Conservation (phyloP, 495 filamentous ascomycete species). For the Hapsidospora chrysogenum region DNA sequence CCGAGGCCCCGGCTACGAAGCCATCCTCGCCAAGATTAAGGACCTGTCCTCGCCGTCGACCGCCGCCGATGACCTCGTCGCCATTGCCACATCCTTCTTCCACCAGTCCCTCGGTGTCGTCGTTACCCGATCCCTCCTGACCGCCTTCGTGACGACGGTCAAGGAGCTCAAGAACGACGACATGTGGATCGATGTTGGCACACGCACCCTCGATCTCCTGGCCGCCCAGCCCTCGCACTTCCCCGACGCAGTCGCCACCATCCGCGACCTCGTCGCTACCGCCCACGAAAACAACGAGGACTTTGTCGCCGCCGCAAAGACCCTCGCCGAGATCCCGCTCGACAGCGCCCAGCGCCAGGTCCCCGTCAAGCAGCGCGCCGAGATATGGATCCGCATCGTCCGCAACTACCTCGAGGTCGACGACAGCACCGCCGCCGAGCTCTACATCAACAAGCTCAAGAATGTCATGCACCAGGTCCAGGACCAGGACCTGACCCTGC, state of each 20-base stretch:
- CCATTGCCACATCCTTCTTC: slow-evolving; percentile 52
- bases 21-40: slow-evolving; percentile 48
- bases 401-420: slow-evolving; percentile 89
- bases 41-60: slow-evolving; percentile 33
- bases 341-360: slow-evolving; percentile 76
- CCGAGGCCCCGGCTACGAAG: slow-evolving; percentile 41
- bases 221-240: slow-evolving; percentile 39
- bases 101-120: slow-evolving; percentile 57
- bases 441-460: slow-evolving; percentile 83
- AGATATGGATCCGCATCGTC: slow-evolving; percentile 85
- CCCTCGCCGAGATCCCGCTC: slow-evolving; percentile 69
- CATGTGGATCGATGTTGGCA: slow-evolving; percentile 52
- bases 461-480: slow-evolving; percentile 65
- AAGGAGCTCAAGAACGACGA: slow-evolving; percentile 35
- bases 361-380: slow-evolving; percentile 57
- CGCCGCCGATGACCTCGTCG: slow-evolving; percentile 46
- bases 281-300: slow-evolving; percentile 74
- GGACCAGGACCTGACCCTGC: slow-evolving; percentile 54
- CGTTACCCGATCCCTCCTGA: slow-evolving; percentile 52
- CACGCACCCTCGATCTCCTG: slow-evolving; percentile 48
- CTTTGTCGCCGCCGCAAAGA: slow-evolving; percentile 57
- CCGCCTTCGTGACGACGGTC: slow-evolving; percentile 44
- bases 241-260: slow-evolving; percentile 70
- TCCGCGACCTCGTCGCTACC: slow-evolving; percentile 67
- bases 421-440: slow-evolving; percentile 70